A percentile compares a stretch with the other conserved stretches of the same genome.
These are phyloP conservation scores for Globisporangium perplexum DNA, from an alignment of 352 stramenopile species.

Conservation along the genomic window DNA sequence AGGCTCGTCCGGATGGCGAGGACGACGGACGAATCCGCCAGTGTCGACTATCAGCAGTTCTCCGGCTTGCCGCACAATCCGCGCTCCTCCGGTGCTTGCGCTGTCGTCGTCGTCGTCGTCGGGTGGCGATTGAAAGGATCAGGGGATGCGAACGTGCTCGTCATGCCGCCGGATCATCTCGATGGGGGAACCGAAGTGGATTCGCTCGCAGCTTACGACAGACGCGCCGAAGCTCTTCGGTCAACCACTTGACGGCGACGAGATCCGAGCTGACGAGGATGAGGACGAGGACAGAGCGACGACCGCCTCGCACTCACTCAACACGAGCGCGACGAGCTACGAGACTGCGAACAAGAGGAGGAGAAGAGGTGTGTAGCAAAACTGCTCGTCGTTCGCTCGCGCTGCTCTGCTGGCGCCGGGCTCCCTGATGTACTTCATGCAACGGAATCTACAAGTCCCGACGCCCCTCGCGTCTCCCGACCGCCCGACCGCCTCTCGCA, in stretches of 20 bases:
- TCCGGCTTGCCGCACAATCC: background rate
- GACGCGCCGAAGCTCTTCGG: too few species aligned
- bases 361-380: too few species aligned
- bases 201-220: too few species aligned
- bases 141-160: background rate
- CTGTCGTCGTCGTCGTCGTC: background rate
- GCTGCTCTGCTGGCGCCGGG: background rate
- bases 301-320: too few species aligned
- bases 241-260: too few species aligned
- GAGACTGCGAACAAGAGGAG: background rate
- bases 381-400: background rate
- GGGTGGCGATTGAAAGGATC: background rate
- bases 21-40: background rate
- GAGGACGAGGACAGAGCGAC: too few species aligned
- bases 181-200: background rate
- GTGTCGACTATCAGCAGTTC: too few species aligned
- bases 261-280: too few species aligned
- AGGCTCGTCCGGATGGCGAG: background rate
- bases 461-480: too few species aligned
- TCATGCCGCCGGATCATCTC: slow-evolving; percentile 1
- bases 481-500: too few species aligned
- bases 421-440: background rate
- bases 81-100: background rate
- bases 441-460: background rate
- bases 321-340: background rate